Percentiles rank a stretch among this genome's conserved stretches.
Evolutionary conservation across 805 yeast species (phyloP).

Genomic region (Spathaspora girioi): DNA sequence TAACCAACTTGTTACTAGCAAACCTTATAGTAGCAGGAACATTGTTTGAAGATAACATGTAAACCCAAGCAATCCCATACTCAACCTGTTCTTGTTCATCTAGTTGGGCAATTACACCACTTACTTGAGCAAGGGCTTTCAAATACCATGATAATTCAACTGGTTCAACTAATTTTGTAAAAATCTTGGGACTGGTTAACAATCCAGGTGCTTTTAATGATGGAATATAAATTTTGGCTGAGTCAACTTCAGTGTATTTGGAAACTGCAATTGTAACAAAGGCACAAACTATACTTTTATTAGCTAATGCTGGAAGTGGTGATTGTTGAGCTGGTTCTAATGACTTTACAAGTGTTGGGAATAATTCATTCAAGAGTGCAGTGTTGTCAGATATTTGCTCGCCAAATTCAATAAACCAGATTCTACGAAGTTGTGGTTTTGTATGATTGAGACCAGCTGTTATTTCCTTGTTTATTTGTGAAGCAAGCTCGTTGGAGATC

Average conservation of each 20-base stretch:
- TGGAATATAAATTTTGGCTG: conserved; percentile 15
- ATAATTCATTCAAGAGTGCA: conserved; percentile 11
- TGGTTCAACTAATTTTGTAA: conserved; percentile 43
- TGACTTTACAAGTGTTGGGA: conserved; percentile 21
- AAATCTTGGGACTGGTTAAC: conserved; percentile 44
- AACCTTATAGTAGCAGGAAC: conserved; percentile 33
- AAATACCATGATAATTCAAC: conserved; percentile 53
- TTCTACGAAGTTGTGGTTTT: conserved; percentile 56
- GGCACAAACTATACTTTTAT: conserved; percentile 50
- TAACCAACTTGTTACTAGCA: conserved; percentile 28
- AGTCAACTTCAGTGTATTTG: conserved; percentile 10
- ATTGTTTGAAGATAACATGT: conserved; percentile 39
- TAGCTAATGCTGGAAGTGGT: conserved; percentile 52
- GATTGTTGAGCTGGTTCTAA: conserved; percentile 43
- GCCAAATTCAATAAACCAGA: conserved; percentile 63
- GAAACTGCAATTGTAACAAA: conserved; percentile 41
- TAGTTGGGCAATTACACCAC: conserved; percentile 8
- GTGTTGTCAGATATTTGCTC: conserved; percentile 15
- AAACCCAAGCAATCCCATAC: conserved; percentile 50
- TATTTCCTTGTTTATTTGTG: conserved; percentile 28
- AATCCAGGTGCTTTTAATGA: conserved; percentile 44
- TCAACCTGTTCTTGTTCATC: conserved; percentile 13
- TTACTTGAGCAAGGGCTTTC: conserved; percentile 34
- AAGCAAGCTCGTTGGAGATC: conserved; percentile 13
- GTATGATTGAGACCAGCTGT: conserved; percentile 64